These are phyloP conservation scores for Cordyceps cateniannulata DNA, from an alignment of 2,329 filamentous ascomycete genomes.

Conservation along the genomic window DNA sequence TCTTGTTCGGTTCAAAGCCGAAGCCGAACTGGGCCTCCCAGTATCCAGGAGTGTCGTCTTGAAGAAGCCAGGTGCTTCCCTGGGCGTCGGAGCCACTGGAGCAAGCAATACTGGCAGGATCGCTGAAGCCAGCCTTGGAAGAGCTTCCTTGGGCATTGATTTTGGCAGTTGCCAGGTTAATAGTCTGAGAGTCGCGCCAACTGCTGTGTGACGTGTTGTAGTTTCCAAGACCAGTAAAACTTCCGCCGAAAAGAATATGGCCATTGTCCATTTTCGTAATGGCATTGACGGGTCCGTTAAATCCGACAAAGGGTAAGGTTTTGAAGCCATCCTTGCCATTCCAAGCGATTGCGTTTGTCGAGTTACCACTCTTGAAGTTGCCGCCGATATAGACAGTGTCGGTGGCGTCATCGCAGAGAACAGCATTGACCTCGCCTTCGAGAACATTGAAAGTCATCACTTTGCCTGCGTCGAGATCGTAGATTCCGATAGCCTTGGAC, in stretches of 20 bases:
- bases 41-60: constrained; percentile 67
- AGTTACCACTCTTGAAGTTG: constrained; percentile 71
- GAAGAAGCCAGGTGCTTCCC: constrained; percentile 74
- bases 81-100: constrained; percentile 56
- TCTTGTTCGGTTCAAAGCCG: constrained; percentile 77
- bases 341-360: constrained; percentile 88
- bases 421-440: constrained; percentile 71
- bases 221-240: constrained; percentile 84
- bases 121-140: constrained; percentile 56
- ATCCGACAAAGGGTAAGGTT: constrained; percentile 82
- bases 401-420: constrained; percentile 73
- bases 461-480: constrained; percentile 64
- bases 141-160: constrained; percentile 62
- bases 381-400: constrained; percentile 89
- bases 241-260: constrained; percentile 86
- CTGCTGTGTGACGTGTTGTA: constrained; percentile 52
- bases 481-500: constrained; percentile 73
- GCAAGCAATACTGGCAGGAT: constrained; percentile 80
- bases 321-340: constrained; percentile 60
- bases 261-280: constrained; percentile 75
- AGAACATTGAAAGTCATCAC: constrained; percentile 75
- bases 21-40: constrained; percentile 82
- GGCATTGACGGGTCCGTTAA: constrained; percentile 85
- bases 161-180: constrained; percentile 76
- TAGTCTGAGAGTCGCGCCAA: constrained; percentile 64